Evolutionary conservation across 257 asterid genomes (phyloP), one percentile per base, ranked within the genome.

Genomic region (Solanum ossicruentum): DNA sequence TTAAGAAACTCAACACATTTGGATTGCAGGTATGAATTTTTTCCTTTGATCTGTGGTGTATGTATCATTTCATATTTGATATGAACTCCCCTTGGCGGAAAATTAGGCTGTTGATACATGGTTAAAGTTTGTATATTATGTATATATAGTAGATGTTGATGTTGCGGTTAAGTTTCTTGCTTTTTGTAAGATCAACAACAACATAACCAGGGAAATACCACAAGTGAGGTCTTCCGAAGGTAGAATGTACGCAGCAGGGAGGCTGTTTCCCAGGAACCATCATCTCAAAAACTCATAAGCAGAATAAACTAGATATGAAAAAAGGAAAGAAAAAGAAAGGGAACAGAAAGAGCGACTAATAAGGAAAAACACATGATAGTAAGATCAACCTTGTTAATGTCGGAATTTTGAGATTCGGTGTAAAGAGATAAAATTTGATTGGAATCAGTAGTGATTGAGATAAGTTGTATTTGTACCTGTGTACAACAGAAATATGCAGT

Each of bases 1-100:
- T 95, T 56, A 95, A 95, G 89, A 93, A 89, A 87, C 98, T 95
- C 79, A 92, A 94, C 56, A 88, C 92, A 1, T 90, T 86, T 56
- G 98, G 99, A 65, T 63, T 94, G 73, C 99, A 96, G 99, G 99
- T 95, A 86, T 49, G 43, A 2, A 13, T 39, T 66, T 83, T 12
- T 71, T 54, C 80, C 18, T 15, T 60, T 63, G 17, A 52, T 81
- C 20, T 54, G 10, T 56, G n/a, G 49, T 20, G 11, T 45, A 43
- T 73, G 13, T 47, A 52, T 56, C 32, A 17, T 47, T 45, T 51
- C 56, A 36, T 20, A 36, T 66, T 60, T 7, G 16, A 65, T 26
- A 36, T 36, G 41, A 36, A 36, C 8, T 2, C 12, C 52, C 12
- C 4, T 36, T 36, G 41, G 41, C 41, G 41, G 41, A 36, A 36